Conservation (phyloP, 2,329 filamentous ascomycete species). For the Aplosporella prunicola region DNA sequence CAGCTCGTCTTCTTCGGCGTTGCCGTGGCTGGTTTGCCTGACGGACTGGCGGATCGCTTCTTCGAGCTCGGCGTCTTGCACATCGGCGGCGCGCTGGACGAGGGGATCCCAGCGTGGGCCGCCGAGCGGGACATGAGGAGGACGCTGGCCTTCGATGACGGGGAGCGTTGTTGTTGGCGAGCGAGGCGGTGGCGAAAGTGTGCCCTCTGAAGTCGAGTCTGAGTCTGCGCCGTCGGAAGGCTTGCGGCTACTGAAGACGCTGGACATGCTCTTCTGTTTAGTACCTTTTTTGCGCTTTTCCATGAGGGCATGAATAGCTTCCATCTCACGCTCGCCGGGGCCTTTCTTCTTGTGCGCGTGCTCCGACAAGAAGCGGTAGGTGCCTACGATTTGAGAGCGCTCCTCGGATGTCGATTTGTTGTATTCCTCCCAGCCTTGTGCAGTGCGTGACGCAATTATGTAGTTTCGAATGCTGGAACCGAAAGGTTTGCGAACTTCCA, state of each 20-base stretch:
- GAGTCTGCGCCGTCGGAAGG: not conserved
- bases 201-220: not conserved
- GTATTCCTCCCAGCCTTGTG: constrained; percentile 64
- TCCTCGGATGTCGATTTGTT: constrained; percentile 47
- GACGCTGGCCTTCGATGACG: not conserved
- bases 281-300: constrained; percentile 17
- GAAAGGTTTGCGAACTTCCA: constrained; percentile 63
- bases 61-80: constrained; percentile 53
- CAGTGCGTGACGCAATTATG: constrained; percentile 65
- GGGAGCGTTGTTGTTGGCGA: not conserved
- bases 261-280: constrained; percentile 7
- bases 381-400: constrained; percentile 51
- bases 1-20: constrained; percentile 58
- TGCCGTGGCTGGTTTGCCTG: constrained; percentile 57
- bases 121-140: not conserved
- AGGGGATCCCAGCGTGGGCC: constrained; percentile 7
- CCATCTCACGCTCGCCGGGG: constrained; percentile 38
- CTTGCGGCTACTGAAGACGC: constrained; percentile 15
- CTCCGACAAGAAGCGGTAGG: constrained; percentile 53
- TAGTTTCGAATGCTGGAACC: constrained; percentile 67
- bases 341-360: constrained; percentile 51
- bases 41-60: constrained; percentile 57
- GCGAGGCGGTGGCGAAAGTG: not conserved
- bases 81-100: constrained; percentile 12
- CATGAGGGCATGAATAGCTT: constrained; percentile 39